Base-by-base conservation (phyloP, 495 filamentous ascomycete species). In the Amniculicola lignicola region DNA sequence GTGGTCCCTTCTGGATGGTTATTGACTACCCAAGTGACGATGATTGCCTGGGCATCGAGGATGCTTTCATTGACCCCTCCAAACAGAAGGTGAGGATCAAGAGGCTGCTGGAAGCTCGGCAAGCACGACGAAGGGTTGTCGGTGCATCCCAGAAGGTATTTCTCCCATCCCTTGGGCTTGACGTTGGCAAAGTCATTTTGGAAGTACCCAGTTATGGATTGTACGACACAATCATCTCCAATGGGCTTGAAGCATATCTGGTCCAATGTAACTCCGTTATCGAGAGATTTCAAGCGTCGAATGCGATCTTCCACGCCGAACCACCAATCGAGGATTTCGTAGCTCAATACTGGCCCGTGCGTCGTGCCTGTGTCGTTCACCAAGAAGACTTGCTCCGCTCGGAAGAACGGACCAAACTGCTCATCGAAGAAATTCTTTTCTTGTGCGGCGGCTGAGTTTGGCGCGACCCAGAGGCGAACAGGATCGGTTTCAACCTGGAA, bases 371-470 rank as follows among this genome's bases (percentile, higher is more conserved):
- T 89, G 62, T 96, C 90, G 60, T 97, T 98, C 51, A 97, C 88
- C 29, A 98, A 67, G 67, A 97, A 97, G 1, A 85, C 83, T 70
- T 97, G 92, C 68, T 98, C 87, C 2, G 91, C 86, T 14, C 93
- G 89, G 68, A 88, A 97, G 68, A 98, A 98, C 1, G 94, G 89
- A 1, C 91, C 94, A 67, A 98, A 98, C 51, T 88, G 90, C n/a
- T 81, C 71, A 69, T 97, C 93, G 63, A 96, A 98, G 68, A 93
- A 97, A 12, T 77, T 76, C 73, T 98, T 98, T 69, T 97, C 94
- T 69, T 89, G 77, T 0, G 93, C 92, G 14, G 94, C 91, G 36
- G 82, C 82, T 1, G 92, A 96, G 11, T 87, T 86, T 10, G 93
- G 94, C 62, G 90, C 91, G 12, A 98, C 94, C 93, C 93, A 98